Evolutionary conservation across 1,284 basidiomycete genomes (phyloP).

Genomic region (Fomitopsis betulina): DNA sequence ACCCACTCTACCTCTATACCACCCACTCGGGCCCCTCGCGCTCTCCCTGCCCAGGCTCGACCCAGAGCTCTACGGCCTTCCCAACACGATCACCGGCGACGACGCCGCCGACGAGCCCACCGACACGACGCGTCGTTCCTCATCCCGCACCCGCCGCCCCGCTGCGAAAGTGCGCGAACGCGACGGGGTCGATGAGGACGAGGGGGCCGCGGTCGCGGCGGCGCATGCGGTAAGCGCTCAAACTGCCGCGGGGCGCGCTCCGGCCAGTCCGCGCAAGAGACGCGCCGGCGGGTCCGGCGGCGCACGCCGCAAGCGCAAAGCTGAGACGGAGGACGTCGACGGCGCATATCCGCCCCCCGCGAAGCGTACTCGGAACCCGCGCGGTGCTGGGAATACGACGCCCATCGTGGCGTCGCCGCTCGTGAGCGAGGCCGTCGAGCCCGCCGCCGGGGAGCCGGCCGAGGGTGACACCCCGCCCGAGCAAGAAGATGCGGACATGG

Average conservation of each 20-base stretch:
- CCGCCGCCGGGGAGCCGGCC: slow-evolving; percentile 20
- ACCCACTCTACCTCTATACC: slow-evolving; percentile 56
- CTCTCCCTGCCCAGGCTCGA: slow-evolving; percentile 64
- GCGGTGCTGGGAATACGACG: slow-evolving; percentile 28
- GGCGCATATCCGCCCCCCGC: slow-evolving; percentile 69
- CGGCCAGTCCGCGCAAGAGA: slow-evolving; percentile 32
- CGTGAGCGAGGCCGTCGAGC: slow-evolving; percentile 20
- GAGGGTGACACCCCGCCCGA: slow-evolving; percentile 17
- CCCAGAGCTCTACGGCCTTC: slow-evolving; percentile 46
- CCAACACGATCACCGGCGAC: slow-evolving; percentile 29
- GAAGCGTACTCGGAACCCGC: slow-evolving; percentile 54
- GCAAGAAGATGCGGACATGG: slow-evolving; percentile 16
- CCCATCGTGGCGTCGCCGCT: slow-evolving; percentile 23
- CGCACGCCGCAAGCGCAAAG: slow-evolving; percentile 49
- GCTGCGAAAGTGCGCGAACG: slow-evolving; percentile 50
- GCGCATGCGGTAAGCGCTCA: slow-evolving; percentile 9
- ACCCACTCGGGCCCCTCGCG: slow-evolving; percentile 60
- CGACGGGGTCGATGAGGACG: slow-evolving; percentile 27
- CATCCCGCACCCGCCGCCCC: slow-evolving; percentile 46
- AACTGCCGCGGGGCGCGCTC: slow-evolving; percentile 12
- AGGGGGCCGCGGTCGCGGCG: slow-evolving; percentile 8
- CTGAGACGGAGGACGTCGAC: slow-evolving; percentile 57
- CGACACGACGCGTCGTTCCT: slow-evolving; percentile 36
- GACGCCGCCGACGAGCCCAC: slow-evolving; percentile 29
- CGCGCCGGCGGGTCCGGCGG: slow-evolving; percentile 26